A percentile compares a stretch with the other conserved stretches of the same genome.
These are phyloP conservation scores for Phytophthora sansomeana DNA, from an alignment of 352 stramenopile genomes.

Conservation along the genomic window DNA sequence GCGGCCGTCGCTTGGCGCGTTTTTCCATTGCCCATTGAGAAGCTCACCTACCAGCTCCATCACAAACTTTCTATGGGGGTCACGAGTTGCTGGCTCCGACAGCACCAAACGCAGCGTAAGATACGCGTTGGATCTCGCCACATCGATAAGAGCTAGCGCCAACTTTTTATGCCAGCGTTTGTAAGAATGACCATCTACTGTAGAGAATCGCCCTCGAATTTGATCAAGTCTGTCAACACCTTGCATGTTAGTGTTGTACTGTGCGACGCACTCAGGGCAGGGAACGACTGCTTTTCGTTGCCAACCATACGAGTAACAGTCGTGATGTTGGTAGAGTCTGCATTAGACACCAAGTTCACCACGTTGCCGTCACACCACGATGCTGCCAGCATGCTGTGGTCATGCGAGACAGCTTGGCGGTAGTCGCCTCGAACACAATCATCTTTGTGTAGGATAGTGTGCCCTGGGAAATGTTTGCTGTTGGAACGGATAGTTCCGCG, in stretches of 20 bases:
- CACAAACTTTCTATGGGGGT: slow-evolving; percentile 1
- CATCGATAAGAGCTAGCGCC: neutral
- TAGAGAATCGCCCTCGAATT: neutral
- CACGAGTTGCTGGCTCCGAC: neutral
- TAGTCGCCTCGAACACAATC: slow-evolving; percentile 4
- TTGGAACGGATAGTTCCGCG: slow-evolving; percentile 2
- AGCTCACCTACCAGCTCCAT: slow-evolving; percentile 6
- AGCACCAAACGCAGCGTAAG: slow-evolving; percentile 1
- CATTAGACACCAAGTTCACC: slow-evolving; percentile 8
- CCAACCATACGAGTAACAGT: slow-evolving; percentile 4
- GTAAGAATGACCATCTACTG: neutral
- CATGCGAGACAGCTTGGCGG: slow-evolving; percentile 6
- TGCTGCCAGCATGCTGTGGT: slow-evolving; percentile 14
- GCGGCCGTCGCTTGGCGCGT: neutral
- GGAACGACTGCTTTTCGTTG: neutral
- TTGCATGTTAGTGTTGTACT: slow-evolving; percentile 9
- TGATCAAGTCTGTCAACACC: neutral
- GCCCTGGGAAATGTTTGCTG: slow-evolving; percentile 2
- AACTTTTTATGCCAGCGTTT: neutral
- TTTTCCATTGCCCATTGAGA: neutral
- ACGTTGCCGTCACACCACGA: slow-evolving; percentile 9
- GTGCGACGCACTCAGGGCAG: slow-evolving; percentile 1
- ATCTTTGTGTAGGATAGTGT: slow-evolving; percentile 3
- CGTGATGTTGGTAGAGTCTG: neutral
- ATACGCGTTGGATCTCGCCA: neutral